Evolutionary conservation across 306 rosid species (phyloP).

Genomic region (Mucuna pruriens): DNA sequence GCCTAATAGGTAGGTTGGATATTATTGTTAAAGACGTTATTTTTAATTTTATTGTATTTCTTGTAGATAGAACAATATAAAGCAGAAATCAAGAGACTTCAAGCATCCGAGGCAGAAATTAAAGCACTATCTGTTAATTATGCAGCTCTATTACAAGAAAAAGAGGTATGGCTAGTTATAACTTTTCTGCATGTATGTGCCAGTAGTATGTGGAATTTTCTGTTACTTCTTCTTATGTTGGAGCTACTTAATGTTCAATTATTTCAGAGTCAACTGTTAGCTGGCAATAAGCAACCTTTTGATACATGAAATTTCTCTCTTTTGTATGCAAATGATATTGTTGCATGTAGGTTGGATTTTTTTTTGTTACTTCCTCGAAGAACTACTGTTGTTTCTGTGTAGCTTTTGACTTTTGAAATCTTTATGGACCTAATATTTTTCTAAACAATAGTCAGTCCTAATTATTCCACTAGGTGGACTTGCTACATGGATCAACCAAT

Average conservation of each 20-base stretch:
- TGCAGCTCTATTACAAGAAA: slow-evolving; percentile 90
- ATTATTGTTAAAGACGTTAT: not conserved
- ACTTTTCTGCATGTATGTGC: slow-evolving; percentile 13
- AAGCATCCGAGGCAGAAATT: slow-evolving; percentile 91
- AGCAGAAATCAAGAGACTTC: slow-evolving; percentile 86
- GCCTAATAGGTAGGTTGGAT: not conserved
- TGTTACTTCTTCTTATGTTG: slow-evolving; percentile 31
- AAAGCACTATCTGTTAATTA: slow-evolving; percentile 89
- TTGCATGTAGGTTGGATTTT: not conserved
- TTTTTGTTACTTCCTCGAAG: not conserved
- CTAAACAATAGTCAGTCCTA: not conserved
- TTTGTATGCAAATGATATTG: not conserved
- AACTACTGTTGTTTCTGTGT: slow-evolving; percentile 17
- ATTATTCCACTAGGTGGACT: slow-evolving; percentile 21
- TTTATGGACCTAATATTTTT: slow-evolving; percentile 10
- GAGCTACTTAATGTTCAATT: slow-evolving; percentile 23
- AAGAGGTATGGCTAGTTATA: slow-evolving; percentile 62
- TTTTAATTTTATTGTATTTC: slow-evolving; percentile 21
- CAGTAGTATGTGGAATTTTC: not conserved
- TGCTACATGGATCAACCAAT: not conserved
- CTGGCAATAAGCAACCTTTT: not conserved
- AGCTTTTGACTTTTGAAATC: slow-evolving; percentile 17
- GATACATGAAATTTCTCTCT: not conserved
- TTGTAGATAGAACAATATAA: slow-evolving; percentile 76
- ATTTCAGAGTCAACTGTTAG: not conserved